Evolutionary conservation across 2,329 filamentous ascomycete species (phyloP).

Genomic region (Zymoseptoria crescenta): DNA sequence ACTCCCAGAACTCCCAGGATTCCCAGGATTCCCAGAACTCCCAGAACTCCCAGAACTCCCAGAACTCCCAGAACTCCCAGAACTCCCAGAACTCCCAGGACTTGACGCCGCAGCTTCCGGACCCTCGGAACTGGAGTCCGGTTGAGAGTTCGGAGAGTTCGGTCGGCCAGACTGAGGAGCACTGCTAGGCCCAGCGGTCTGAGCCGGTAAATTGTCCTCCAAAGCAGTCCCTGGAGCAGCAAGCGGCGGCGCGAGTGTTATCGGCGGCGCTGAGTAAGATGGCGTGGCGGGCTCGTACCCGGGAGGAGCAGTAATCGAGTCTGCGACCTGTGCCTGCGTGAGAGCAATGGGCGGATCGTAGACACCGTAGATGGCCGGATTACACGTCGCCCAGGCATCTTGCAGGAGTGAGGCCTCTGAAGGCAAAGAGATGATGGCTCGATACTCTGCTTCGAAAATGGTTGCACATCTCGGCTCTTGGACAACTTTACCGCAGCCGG

Average conservation of each 20-base stretch:
- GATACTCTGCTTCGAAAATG: slow-evolving; percentile 14
- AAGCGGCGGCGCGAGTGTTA: background rate
- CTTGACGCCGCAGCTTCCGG: background rate
- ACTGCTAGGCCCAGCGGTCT: background rate
- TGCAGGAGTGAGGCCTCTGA: slow-evolving; percentile 10
- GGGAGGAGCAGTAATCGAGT: background rate
- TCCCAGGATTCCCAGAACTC: too few relatives aligned
- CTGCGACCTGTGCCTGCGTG: background rate
- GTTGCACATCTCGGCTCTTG: slow-evolving; percentile 13
- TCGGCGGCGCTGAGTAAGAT: background rate
- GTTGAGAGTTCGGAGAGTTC: background rate
- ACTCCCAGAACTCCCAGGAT: too few relatives aligned
- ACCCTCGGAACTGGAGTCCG: background rate
- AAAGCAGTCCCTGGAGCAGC: background rate
- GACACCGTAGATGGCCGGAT: slow-evolving; percentile 11
- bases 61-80: too few relatives aligned
- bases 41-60: too few relatives aligned
- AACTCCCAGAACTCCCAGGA: too few relatives aligned
- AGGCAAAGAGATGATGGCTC: slow-evolving; percentile 9
- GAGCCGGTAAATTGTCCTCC: background rate
- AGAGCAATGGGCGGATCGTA: slow-evolving; percentile 14
- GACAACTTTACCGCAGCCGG: slow-evolving; percentile 2
- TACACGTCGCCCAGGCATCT: slow-evolving; percentile 8
- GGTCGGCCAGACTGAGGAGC: background rate
- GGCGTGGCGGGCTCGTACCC: background rate